Base-by-base conservation (phyloP, 805 yeast species). In the Wickerhamomyces tratensis region DNA sequence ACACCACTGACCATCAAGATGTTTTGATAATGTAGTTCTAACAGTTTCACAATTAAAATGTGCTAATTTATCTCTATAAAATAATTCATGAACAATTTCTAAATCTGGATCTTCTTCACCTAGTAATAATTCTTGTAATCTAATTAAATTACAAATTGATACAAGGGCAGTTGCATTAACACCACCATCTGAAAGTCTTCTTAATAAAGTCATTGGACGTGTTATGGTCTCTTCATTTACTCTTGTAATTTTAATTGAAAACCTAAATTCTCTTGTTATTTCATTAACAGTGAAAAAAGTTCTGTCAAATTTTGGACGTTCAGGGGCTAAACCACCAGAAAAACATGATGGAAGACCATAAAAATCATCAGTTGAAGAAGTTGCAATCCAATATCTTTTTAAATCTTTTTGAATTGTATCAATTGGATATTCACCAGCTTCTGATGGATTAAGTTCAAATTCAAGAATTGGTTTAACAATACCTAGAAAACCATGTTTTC, bases 1-100 rank as follows among this genome's bases (percentile, higher is more conserved):
- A 13, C 53, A 46, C 63, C 63, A 59, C 37, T 48, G 44, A 2
- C 63, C 63, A 44, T 49, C 50, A 5, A 58, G 10, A 10, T 37
- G 14, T 34, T 39, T 43, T 10, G 40, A 15, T 14, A 33, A 41
- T 29, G 43, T 31, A 14, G 40, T 37, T 2, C 39, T 37, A 12
- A 55, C 51, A n/a, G 51, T 39, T 35, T 57, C 59, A 34, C 44
- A 46, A 1, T 44, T 39, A n/a, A 43, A 34, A 7, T 33, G 38
- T 30, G 54, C 52, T 7, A 59, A 20, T 14, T 31, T n/a, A 42
- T 58, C 62, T 25, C 55, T 43, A 39, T 44, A 53, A 31, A 47
- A 54, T 7, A 59, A 33, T 36, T 54, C 62, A 39, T 49, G 53
- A 29, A 47, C 46, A 9, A 43, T 43, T 25, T 49, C 41, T 48